phyloP scores from a whole-genome alignment of 257 asterid species.

The Anisodus acutangulus region DNA sequence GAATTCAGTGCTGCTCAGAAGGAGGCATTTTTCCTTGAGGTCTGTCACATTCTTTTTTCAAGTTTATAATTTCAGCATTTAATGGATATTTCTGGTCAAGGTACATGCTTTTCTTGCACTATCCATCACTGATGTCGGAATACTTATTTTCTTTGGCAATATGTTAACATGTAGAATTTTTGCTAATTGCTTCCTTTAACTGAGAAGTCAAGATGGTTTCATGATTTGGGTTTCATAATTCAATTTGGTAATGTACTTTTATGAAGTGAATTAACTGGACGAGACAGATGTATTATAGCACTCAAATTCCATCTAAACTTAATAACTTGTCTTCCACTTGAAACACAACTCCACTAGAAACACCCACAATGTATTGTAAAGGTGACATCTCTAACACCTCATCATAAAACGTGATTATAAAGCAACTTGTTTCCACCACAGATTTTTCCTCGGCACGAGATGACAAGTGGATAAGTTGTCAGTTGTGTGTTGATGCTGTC shows the following conservation, averaged over 20 bases:
- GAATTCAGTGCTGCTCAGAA: conserved; percentile 77
- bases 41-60: conserved; percentile 36
- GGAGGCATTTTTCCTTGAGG: conserved; percentile 84
- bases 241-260: background rate
- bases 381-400: conserved; percentile 19
- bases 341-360: background rate
- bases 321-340: conserved; percentile 19
- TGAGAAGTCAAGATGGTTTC: conserved; percentile 12
- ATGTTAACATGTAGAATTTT: background rate
- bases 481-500: background rate
- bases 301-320: conserved; percentile 13
- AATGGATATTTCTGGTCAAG: conserved; percentile 21
- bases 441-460: conserved; percentile 13
- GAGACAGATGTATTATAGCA: background rate
- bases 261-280: conserved; percentile 4
- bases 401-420: conserved; percentile 3
- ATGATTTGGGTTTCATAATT: background rate
- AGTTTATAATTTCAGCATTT: conserved; percentile 1
- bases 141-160: background rate
- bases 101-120: conserved; percentile 2
- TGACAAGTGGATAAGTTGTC: conserved; percentile 9
- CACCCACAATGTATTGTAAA: conserved; percentile 5
- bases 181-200: background rate
- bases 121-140: background rate
- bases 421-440: background rate